Conservation (phyloP, 805 yeast genomes). For the Spencermartinsiella europaea region DNA sequence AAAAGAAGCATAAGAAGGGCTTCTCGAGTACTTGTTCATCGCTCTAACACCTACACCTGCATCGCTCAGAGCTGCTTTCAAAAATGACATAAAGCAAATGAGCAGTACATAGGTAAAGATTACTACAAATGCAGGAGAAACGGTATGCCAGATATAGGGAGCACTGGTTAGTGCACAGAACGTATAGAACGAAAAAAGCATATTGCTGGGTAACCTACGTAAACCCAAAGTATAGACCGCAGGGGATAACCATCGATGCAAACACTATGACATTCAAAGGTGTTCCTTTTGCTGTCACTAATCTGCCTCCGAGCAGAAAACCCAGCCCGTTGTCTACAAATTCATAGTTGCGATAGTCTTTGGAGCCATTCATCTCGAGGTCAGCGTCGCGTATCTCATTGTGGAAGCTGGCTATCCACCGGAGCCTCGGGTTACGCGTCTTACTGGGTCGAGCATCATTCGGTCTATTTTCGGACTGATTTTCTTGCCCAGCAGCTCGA, state of each 20-base stretch:
- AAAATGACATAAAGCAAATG: conserved; percentile 42
- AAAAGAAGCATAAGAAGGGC: no score
- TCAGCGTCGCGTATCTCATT: not conserved
- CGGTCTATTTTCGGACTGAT: no score
- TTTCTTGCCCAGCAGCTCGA: no score
- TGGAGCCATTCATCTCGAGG: not conserved
- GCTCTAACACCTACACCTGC: conserved; percentile 47
- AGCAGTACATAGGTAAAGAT: conserved; percentile 56
- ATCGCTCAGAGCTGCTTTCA: conserved; percentile 54
- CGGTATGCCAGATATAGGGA: conserved; percentile 50
- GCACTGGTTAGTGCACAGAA: no score
- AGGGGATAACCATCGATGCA: conserved; percentile 37
- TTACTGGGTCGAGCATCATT: no score
- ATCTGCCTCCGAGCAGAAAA: conserved; percentile 63
- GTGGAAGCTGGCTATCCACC: not conserved
- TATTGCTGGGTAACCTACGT: conserved; percentile 28
- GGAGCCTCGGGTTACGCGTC: not conserved
- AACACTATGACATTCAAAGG: conserved; percentile 40
- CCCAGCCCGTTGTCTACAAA: conserved; percentile 19
- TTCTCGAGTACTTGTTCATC: no score
- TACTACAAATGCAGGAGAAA: conserved; percentile 52
- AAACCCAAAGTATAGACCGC: conserved; percentile 50
- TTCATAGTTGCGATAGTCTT: not conserved
- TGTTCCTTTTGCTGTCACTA: conserved; percentile 38
- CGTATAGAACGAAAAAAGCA: no score